These are phyloP conservation scores for Parachlorella kessleri DNA, from an alignment of 139 green algal genomes.

Conservation along the genomic window DNA sequence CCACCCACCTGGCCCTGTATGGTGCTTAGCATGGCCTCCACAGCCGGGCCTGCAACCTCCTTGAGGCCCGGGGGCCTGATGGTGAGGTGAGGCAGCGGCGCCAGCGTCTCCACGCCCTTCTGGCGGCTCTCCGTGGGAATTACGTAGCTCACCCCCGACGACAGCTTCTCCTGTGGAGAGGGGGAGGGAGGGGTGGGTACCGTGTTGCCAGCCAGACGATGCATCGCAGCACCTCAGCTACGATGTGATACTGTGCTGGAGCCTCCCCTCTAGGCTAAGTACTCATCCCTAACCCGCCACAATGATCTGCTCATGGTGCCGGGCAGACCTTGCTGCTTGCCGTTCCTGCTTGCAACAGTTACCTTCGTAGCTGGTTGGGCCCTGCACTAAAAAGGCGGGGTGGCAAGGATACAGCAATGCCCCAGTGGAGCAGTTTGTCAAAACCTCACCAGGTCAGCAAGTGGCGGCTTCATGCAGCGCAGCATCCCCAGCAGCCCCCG, in stretches of 20 bases:
- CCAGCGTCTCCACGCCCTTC: background rate
- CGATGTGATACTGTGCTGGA: too few species aligned
- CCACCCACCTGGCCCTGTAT: slow-evolving; percentile 2
- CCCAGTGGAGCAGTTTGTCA: too few species aligned
- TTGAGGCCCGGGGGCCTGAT: slow-evolving; percentile 32
- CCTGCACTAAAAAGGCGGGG: background rate
- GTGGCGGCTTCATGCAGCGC: slow-evolving; percentile 46
- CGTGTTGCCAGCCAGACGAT: too few species aligned
- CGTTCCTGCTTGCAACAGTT: too few species aligned
- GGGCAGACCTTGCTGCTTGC: too few species aligned
- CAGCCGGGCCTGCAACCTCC: background rate
- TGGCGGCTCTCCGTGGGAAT: slow-evolving; percentile 41
- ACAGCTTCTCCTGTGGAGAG: slow-evolving; percentile 18
- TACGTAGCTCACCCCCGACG: slow-evolving; percentile 50
- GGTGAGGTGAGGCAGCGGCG: slow-evolving; percentile 43
- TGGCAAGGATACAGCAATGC: background rate
- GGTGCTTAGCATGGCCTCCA: background rate
- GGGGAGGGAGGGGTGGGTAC: too few species aligned
- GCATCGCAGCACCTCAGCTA: too few species aligned
- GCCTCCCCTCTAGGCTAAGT: too few species aligned
- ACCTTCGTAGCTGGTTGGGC: too few species aligned
- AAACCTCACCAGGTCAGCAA: slow-evolving; percentile 36
- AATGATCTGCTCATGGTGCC: too few species aligned
- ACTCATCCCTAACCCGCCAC: too few species aligned
- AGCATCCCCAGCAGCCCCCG: slow-evolving; percentile 54